Conservation (phyloP, 169 alveolate genomes). For the Fabrea salina region DNA sequence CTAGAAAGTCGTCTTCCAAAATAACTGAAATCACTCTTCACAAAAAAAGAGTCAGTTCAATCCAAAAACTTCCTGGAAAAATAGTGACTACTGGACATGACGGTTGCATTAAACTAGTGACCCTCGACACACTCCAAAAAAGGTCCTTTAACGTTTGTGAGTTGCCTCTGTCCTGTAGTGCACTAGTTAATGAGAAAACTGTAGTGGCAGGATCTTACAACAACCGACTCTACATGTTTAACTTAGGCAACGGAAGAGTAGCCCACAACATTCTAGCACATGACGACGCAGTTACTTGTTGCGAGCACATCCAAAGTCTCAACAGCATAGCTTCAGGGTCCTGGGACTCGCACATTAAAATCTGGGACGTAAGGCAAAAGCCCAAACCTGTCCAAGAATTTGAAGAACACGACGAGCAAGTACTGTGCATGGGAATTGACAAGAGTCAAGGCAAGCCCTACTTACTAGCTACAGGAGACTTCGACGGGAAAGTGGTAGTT, state of each 20-base stretch:
- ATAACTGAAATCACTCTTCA: constrained; percentile 7
- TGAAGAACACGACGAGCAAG: constrained; percentile 28
- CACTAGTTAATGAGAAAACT: constrained; percentile 1
- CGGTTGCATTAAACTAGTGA: constrained; percentile 19
- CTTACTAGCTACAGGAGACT: constrained; percentile 1
- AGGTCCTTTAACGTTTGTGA: constrained; percentile 13
- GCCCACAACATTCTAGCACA: not conserved
- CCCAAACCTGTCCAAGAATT: not conserved
- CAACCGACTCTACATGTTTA: not conserved
- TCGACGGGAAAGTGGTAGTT: not conserved
- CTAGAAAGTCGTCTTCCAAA: not conserved
- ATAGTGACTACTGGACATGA: constrained; percentile 18
- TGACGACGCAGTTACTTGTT: constrained; percentile 13
- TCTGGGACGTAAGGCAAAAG: constrained; percentile 20
- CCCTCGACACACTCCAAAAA: not conserved
- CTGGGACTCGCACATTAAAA: constrained; percentile 7
- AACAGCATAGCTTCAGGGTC: constrained; percentile 1
- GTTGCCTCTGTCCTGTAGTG: constrained; percentile 5
- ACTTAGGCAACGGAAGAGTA: not conserved
- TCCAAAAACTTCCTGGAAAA: not conserved
- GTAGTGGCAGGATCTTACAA: constrained; percentile 11
- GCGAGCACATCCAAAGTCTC: not conserved
- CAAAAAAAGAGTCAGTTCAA: constrained; percentile 14
- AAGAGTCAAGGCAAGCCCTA: not conserved
- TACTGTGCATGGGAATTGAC: not conserved